Conservation (phyloP, 768 basidiomycete genomes). For the Boletus sp. region DNA sequence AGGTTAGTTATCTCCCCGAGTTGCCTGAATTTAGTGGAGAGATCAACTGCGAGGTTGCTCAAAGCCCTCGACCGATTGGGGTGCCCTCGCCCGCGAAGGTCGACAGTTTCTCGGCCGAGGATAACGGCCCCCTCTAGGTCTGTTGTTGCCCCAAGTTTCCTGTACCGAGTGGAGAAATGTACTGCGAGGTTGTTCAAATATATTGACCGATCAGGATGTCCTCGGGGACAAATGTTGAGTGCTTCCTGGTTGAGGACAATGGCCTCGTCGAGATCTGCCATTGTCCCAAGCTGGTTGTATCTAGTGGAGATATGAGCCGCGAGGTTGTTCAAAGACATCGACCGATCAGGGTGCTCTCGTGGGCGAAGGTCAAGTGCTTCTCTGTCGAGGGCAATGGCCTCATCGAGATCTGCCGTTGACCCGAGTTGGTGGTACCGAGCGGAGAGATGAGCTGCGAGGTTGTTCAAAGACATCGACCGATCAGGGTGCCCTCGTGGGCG, state of each 20-base stretch:
- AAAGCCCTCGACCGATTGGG: neutral
- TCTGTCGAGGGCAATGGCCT: neutral
- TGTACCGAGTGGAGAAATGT: neutral
- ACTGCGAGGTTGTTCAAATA: neutral
- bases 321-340: neutral
- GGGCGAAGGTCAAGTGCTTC: neutral
- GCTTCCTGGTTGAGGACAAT: neutral
- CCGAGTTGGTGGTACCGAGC: neutral
- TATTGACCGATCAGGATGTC: neutral
- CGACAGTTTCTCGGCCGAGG: neutral
- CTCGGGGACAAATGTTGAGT: neutral
- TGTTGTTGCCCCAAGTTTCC: neutral
- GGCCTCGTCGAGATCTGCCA: neutral
- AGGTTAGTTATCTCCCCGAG: neutral
- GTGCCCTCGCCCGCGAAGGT: neutral
- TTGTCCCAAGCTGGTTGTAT: neutral
- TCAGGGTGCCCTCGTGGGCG: neutral
- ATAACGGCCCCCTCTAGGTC: neutral
- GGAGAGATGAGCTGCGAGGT: neutral
- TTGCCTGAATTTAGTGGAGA: neutral
- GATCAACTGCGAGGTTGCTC: neutral
- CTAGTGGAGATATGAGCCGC: neutral
- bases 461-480: neutral
- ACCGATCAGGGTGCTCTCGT: neutral
- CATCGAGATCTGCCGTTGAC: neutral